These are phyloP conservation scores for Amniculicola lignicola DNA, from an alignment of 495 filamentous ascomycete genomes.

Conservation along the genomic window DNA sequence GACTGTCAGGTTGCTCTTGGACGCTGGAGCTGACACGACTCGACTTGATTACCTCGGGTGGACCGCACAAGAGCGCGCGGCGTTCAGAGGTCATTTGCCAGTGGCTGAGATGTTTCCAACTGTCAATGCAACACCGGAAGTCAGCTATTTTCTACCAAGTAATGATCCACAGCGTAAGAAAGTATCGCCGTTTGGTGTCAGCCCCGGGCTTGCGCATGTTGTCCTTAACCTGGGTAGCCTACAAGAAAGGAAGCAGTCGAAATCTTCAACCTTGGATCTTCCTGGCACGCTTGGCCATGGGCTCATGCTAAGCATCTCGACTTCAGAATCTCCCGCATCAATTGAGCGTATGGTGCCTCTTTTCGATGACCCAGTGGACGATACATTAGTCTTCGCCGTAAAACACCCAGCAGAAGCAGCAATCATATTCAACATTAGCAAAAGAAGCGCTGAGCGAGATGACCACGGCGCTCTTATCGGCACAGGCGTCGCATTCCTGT, in stretches of 20 bases:
- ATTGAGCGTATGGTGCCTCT: neutral
- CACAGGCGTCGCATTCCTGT: constrained; percentile 5
- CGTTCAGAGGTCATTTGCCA: constrained; percentile 6
- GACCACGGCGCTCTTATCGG: constrained; percentile 4
- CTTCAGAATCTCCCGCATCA: constrained; percentile 4
- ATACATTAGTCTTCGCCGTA: constrained; percentile 8
- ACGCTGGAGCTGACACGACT: constrained; percentile 9
- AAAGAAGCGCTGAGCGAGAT: neutral
- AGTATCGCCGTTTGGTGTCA: constrained; percentile 1
- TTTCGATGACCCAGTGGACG: constrained; percentile 5
- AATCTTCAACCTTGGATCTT: constrained; percentile 8
- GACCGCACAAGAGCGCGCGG: constrained; percentile 7
- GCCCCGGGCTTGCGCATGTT: neutral
- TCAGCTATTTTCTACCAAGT: constrained; percentile 1
- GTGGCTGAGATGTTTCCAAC: constrained; percentile 3
- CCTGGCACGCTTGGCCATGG: constrained; percentile 8
- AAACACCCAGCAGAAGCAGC: constrained; percentile 9
- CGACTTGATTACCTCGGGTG: constrained; percentile 8
- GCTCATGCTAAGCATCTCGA: constrained; percentile 6
- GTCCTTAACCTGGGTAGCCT: constrained; percentile 7
- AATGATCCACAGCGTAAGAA: neutral
- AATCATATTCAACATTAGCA: constrained; percentile 2
- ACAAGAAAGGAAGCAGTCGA: constrained; percentile 4
- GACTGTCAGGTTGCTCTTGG: constrained; percentile 1
- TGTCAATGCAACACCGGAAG: constrained; percentile 2